phyloP scores from a whole-genome alignment of 2,329 filamentous ascomycete species.

The Ascochyta fabae region DNA sequence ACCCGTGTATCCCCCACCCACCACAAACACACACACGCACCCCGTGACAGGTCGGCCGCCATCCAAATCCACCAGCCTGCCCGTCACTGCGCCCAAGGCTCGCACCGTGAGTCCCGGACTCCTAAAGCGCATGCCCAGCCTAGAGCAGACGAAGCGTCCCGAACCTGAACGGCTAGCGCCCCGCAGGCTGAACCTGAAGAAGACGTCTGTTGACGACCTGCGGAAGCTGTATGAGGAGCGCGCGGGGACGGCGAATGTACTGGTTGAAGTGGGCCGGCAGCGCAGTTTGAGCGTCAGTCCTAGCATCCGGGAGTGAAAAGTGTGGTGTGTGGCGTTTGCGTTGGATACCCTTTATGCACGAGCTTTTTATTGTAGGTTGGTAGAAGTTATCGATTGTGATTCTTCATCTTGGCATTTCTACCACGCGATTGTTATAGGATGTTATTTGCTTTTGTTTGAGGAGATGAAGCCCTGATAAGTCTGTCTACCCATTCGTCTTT shows the following conservation, averaged over 20 bases:
- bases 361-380: not conserved
- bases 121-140: constrained; percentile 56
- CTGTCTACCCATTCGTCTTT: not conserved
- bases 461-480: not conserved
- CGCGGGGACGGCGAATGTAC: constrained; percentile 48
- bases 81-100: constrained; percentile 36
- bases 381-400: not conserved
- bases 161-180: constrained; percentile 32
- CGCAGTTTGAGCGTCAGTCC: constrained; percentile 13
- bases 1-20: constrained; percentile 38
- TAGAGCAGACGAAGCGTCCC: constrained; percentile 41
- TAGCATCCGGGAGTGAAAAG: constrained; percentile 7
- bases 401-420: not conserved
- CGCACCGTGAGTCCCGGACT: constrained; percentile 51
- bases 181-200: constrained; percentile 51
- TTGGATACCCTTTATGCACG: not conserved
- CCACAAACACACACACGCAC: constrained; percentile 21
- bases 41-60: constrained; percentile 34
- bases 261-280: constrained; percentile 29
- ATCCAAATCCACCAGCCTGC: constrained; percentile 40
- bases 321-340: not conserved
- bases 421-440: not conserved
- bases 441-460: not conserved
- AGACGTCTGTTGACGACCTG: constrained; percentile 56
- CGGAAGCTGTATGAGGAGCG: constrained; percentile 57